These are phyloP conservation scores for Microcos paniculata DNA, from an alignment of 345 rosid species.

Conservation along the genomic window DNA sequence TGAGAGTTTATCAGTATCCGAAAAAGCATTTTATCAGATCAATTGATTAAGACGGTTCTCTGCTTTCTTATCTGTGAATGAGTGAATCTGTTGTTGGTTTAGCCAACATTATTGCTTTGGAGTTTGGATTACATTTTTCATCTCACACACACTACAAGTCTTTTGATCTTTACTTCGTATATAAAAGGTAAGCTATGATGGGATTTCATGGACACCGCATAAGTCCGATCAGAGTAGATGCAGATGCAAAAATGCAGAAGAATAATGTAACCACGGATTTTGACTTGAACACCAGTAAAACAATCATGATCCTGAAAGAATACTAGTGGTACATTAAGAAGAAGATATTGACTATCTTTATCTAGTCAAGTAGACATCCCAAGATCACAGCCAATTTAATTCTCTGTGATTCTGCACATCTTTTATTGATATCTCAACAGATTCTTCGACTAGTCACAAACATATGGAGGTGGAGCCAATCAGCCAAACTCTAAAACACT, in stretches of 20 bases:
- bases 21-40: not conserved
- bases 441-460: conserved; percentile 1
- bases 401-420: not conserved
- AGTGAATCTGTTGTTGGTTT: not conserved
- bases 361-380: not conserved
- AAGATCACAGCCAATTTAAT: not conserved
- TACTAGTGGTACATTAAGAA: no score
- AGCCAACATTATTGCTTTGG: not conserved
- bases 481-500: not conserved
- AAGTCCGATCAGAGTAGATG: no score
- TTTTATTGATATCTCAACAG: not conserved
- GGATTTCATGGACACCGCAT: no score
- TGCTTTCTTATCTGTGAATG: not conserved
- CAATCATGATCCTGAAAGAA: no score
- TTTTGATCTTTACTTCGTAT: not conserved
- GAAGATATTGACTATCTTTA: no score
- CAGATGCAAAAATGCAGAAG: no score
- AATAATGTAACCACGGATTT: no score
- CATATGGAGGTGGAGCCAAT: no score
- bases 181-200: not conserved
- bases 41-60: not conserved
- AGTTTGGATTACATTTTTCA: not conserved
- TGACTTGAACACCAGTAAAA: no score
- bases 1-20: no score
- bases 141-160: no score